Evolutionary conservation across 2,329 filamentous ascomycete species (phyloP), one percentile per base, ranked within the genome.

Genomic region (Xylaria sp.): DNA sequence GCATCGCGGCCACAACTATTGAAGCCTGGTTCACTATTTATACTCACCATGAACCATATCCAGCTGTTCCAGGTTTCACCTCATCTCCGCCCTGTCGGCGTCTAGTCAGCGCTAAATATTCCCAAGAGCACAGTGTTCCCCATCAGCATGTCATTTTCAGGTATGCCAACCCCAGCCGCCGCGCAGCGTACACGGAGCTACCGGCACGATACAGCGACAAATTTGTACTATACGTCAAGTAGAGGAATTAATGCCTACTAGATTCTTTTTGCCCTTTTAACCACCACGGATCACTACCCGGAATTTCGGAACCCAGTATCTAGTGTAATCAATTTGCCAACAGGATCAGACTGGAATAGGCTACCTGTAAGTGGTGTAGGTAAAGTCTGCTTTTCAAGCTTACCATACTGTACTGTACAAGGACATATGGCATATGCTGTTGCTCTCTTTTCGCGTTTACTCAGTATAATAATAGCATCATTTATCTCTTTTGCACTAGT

Each of bases 1-100:
- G 44, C 25, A 16, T 62, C 58, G 57, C 42, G 23, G n/a, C 50
- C 10, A 29, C 16, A 40, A 48, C 32, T 47, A 57, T 66, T 25
- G 63, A 61, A 40, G 27, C 27, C 35, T 6, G 21, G 5, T 27
- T 64, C 32, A 58, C 58, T 40, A 51, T 64, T 58, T 57, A 53
- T 40, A 55, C 23, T 55, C 50, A 62, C 29, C 8, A 25, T 40
- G 40, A 62, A 37, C 57, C 51, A 57, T 23, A 57, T 10, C 35
- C 29, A 60, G 37, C 32, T 63, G 53, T 48, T 16, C 40, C 60
- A 47, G 23, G 44, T 54, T n/a, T 47, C 21, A 10, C 37, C 47
- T 54, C 48, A 65, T 65, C 27, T 65, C 48, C 55, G 57, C n/a
- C 21, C 29, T 61, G 50, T 53, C 40, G 50, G 50, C 57, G 48